These are phyloP conservation scores for Micromonas pusilla DNA, from an alignment of 139 green algal genomes.

Conservation along the genomic window DNA sequence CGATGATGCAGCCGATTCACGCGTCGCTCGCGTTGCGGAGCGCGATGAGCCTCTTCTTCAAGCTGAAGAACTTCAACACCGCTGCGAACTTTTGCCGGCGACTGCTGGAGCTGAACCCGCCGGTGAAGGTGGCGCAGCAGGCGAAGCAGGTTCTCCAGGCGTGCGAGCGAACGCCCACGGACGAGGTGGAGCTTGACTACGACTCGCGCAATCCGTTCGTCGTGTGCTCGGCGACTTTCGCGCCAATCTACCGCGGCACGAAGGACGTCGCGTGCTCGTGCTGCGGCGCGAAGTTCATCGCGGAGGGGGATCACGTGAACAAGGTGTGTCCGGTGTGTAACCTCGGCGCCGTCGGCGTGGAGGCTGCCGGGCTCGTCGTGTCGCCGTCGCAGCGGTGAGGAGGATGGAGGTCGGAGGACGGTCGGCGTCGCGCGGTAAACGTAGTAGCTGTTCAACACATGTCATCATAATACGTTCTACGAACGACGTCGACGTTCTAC, in stretches of 20 bases:
- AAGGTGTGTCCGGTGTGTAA: slow-evolving; percentile 64
- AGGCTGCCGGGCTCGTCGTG: slow-evolving; percentile 68
- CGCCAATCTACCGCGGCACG: slow-evolving; percentile 86
- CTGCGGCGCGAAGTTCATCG: slow-evolving; percentile 71
- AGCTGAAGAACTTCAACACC: slow-evolving; percentile 86
- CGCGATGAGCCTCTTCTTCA: slow-evolving; percentile 94
- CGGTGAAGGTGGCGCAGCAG: slow-evolving; percentile 70
- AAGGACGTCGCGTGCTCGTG: slow-evolving; percentile 73
- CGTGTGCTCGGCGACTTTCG: slow-evolving; percentile 85
- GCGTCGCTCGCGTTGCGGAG: slow-evolving; percentile 70
- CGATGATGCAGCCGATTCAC: slow-evolving; percentile 75
- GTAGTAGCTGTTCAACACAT: too few relatives aligned
- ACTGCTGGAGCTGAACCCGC: slow-evolving; percentile 89
- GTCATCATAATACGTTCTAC: too few relatives aligned
- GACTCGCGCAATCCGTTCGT: slow-evolving; percentile 98
- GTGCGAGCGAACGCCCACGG: slow-evolving; percentile 82
- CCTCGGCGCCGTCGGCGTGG: slow-evolving; percentile 72
- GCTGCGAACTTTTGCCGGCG: slow-evolving; percentile 82
- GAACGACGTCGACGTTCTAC: too few relatives aligned
- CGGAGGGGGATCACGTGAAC: neutral
- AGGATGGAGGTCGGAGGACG: neutral
- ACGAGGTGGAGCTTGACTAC: slow-evolving; percentile 86
- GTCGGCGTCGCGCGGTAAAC: too few relatives aligned
- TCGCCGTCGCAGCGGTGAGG: neutral
- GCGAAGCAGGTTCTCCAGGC: slow-evolving; percentile 81